Percentiles rank a stretch among this genome's conserved stretches.
Conservation (phyloP, 306 rosid species). For the Casuarina glauca region DNA sequence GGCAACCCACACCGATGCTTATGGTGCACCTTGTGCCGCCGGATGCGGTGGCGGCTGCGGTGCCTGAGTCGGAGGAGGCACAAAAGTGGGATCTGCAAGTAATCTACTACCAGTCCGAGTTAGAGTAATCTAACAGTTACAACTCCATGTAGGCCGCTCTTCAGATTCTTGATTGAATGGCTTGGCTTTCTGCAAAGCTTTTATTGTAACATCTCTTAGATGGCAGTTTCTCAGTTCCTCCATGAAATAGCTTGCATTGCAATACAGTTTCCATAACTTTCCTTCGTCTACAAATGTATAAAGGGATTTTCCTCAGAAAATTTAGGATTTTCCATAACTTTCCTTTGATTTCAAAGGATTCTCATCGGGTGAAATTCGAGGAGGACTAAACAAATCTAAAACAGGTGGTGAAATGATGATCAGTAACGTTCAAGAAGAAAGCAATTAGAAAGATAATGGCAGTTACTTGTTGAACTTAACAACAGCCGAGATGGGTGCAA, state of each 20-base stretch:
- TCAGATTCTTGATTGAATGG: neutral
- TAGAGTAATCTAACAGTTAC: too few relatives aligned
- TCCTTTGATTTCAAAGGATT: neutral
- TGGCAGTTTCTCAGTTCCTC: neutral
- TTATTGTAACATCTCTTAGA: neutral
- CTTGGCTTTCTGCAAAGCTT: neutral
- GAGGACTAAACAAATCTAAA: too few relatives aligned
- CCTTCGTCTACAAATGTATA: neutral
- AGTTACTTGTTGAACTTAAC: too few relatives aligned
- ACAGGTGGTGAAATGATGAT: too few relatives aligned
- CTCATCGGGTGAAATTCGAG: neutral
- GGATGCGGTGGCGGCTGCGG: slow-evolving; percentile 61
- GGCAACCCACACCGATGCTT: slow-evolving; percentile 18
- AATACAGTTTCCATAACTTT: neutral
- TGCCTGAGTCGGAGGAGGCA: slow-evolving; percentile 27
- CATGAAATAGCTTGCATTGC: neutral
- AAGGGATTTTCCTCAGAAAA: neutral
- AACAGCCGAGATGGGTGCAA: too few relatives aligned
- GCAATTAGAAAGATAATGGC: too few relatives aligned
- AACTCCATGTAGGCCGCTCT: too few relatives aligned
- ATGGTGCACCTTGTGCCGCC: slow-evolving; percentile 40
- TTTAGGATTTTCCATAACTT: neutral
- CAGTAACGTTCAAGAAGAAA: too few relatives aligned
- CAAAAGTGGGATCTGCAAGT: neutral
- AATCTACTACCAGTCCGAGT: neutral